Evolutionary conservation across 305 asterid genomes (phyloP).

Genomic region (Coffea humblotiana): DNA sequence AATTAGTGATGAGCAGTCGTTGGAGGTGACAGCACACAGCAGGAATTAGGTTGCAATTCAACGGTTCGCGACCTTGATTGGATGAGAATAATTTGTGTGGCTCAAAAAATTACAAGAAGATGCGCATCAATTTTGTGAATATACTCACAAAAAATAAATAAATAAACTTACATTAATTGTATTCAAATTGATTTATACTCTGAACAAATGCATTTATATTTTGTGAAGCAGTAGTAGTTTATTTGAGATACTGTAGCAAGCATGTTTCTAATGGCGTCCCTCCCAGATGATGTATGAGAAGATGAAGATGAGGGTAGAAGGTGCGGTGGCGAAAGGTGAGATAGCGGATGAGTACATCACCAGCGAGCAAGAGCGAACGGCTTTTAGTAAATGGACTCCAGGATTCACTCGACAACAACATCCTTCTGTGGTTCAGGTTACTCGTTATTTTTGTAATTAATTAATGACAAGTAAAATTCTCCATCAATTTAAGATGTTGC

Average conservation of each 20-base stretch:
- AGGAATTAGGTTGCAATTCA: too few relatives aligned
- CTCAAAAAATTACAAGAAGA: too few relatives aligned
- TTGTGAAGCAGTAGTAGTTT: not conserved
- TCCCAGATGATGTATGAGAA: slow-evolving; percentile 56
- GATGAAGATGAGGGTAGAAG: slow-evolving; percentile 60
- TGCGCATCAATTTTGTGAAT: too few relatives aligned
- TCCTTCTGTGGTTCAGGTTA: slow-evolving; percentile 62
- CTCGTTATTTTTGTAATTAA: not conserved
- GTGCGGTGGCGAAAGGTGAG: slow-evolving; percentile 43
- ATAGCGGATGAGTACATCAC: slow-evolving; percentile 39
- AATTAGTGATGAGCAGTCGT: not conserved
- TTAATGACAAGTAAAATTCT: too few relatives aligned
- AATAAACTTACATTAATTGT: too few relatives aligned
- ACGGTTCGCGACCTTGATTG: too few relatives aligned
- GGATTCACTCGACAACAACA: slow-evolving; percentile 62
- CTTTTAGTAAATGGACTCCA: slow-evolving; percentile 41
- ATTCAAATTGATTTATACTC: too few relatives aligned
- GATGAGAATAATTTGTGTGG: too few relatives aligned
- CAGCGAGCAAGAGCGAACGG: slow-evolving; percentile 28
- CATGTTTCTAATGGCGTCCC: not conserved
- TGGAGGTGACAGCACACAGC: not conserved
- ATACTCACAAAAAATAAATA: too few relatives aligned
- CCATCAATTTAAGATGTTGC: too few relatives aligned
- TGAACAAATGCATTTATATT: too few relatives aligned
- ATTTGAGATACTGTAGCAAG: not conserved